A percentile compares a stretch with the other conserved stretches of the same genome.
Conservation (phyloP, 495 filamentous ascomycete genomes). For the Podospora tetraspora region DNA sequence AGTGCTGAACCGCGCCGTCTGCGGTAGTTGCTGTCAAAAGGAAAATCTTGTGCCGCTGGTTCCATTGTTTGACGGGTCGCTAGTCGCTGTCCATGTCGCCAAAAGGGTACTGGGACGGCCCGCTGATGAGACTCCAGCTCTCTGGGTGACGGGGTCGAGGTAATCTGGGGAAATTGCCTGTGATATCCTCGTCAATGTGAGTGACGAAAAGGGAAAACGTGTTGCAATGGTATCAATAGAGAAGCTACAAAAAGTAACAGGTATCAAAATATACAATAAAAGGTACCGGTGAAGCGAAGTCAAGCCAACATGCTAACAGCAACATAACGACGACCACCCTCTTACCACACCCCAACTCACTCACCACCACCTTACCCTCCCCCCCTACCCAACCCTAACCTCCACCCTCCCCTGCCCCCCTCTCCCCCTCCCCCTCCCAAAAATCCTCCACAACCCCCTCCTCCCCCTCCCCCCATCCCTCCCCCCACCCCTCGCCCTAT, state of each 20-base stretch:
- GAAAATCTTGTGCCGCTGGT: background rate
- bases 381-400: background rate
- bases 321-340: no score
- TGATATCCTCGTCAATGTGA: background rate
- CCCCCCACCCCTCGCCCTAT: background rate
- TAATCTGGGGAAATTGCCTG: background rate
- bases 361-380: no score
- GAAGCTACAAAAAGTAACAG: background rate
- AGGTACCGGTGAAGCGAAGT: background rate
- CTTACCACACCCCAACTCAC: no score
- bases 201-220: background rate
- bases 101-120: background rate
- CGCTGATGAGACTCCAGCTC: background rate
- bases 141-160: background rate
- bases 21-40: background rate
- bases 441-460: background rate
- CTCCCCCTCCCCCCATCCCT: background rate
- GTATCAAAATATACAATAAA: background rate
- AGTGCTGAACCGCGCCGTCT: background rate
- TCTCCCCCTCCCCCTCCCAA: background rate
- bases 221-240: background rate
- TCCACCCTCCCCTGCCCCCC: background rate
- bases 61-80: background rate
- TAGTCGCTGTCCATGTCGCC: background rate
- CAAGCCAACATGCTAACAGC: no score